Base-by-base conservation (phyloP, 2,329 filamentous ascomycete genomes). In the Trichoderma harzianum region DNA sequence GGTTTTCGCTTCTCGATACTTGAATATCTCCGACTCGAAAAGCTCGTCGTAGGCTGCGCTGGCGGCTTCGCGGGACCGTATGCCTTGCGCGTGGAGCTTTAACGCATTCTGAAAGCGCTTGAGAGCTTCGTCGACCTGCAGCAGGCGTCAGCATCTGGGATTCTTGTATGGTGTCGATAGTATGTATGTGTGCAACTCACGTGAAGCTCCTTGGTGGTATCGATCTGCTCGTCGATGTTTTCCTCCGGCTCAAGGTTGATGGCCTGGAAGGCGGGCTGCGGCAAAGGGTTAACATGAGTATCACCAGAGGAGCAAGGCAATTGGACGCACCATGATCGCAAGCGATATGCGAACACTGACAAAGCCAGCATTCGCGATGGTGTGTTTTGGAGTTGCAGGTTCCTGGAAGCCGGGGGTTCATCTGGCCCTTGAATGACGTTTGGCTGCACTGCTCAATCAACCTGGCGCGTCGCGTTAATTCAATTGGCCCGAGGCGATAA, bases 231-330 rank as follows among this genome's bases (percentile, higher is more conserved):
- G 79, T 97, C 94, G 74, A 92, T 86, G 72, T 93, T 93, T 78
- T 97, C 93, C 83, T 98, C 96, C 11, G 93, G 92, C 82, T 98
- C 95, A 82, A 98, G 89, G 80, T 99, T 99, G 81, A 98, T 90
- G 68, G 95, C 93, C 78, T 92, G 90, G 84, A 97, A 98, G 77
- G 89, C 87, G 75, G 88, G 86, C 88, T 89, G 72, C 51, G 72
- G 70, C 72, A 57, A 55, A 66, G 36, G 24, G 72, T 71, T 18
- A 64, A 72, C 39, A 36, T 39, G n/a, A 26, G 26, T 4, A 24
- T 21, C 10, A 12, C 34, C 18, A 24, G 24, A 26, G 58, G 30
- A 28, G 47, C 58, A 26, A 3, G 10, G 39, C 47, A 24, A 28
- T 26, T 24, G 34, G 58, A 57, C 69, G 12, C 47, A 73, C 72